Conservation (phyloP, 331 rosid species). For the Phaseolus coccineus region DNA sequence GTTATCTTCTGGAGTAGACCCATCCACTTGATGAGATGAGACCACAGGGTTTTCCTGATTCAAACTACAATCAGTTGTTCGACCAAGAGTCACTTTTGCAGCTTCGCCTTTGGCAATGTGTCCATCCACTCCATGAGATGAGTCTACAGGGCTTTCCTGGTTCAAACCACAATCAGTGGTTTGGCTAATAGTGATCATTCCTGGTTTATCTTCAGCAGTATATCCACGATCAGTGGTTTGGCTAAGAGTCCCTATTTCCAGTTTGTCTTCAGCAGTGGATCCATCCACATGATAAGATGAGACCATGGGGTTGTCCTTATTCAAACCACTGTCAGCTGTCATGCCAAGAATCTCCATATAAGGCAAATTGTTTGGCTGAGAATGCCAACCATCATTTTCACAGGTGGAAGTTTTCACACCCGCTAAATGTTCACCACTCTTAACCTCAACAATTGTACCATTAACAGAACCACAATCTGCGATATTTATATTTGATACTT, state of each 20-base stretch:
- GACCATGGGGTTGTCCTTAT: conserved; percentile 26
- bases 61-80: conserved; percentile 24
- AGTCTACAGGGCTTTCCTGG: conserved; percentile 27
- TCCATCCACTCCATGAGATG: conserved; percentile 41
- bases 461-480: conserved; percentile 25
- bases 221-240: conserved; percentile 31
- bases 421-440: conserved; percentile 33
- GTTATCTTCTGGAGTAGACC: conserved; percentile 39
- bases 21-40: conserved; percentile 42
- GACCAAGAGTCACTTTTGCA: background rate
- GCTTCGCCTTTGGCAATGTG: conserved; percentile 40
- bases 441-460: conserved; percentile 37
- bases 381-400: conserved; percentile 33
- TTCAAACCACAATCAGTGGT: conserved; percentile 28
- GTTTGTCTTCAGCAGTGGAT: conserved; percentile 38
- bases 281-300: conserved; percentile 45
- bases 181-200: background rate
- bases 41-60: conserved; percentile 32
- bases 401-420: conserved; percentile 28
- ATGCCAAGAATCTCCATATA: conserved; percentile 12
- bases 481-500: conserved; percentile 13
- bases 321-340: conserved; percentile 28
- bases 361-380: conserved; percentile 19
- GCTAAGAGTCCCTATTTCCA: conserved; percentile 2
- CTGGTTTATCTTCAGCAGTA: conserved; percentile 40